A percentile compares a stretch with the other conserved stretches of the same genome.
Evolutionary conservation across 768 basidiomycete genomes (phyloP).

Genomic region (Tricholoma furcatifolium): DNA sequence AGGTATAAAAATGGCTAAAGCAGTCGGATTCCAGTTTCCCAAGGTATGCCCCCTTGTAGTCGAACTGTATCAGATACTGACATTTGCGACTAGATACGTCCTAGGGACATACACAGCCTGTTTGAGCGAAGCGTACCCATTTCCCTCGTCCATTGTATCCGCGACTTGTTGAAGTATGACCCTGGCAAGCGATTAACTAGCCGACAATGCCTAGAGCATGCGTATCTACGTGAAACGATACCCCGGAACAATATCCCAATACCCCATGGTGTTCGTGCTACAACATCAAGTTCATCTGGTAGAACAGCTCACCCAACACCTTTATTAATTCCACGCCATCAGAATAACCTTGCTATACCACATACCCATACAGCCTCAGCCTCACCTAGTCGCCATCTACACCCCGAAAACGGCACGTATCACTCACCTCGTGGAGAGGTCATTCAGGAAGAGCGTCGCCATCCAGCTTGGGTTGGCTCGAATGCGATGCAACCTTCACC

Average conservation of each 20-base stretch:
- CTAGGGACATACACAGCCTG: constrained; percentile 64
- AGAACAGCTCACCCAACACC: constrained; percentile 31
- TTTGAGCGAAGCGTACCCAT: constrained; percentile 80
- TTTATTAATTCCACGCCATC: constrained; percentile 28
- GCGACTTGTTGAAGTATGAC: constrained; percentile 89
- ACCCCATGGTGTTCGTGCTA: constrained; percentile 48
- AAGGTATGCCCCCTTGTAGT: constrained; percentile 57
- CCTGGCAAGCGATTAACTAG: constrained; percentile 86
- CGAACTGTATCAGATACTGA: constrained; percentile 8
- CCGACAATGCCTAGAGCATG: constrained; percentile 82
- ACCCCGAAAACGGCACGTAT: constrained; percentile 14
- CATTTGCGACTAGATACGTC: constrained; percentile 49
- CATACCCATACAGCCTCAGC: constrained; percentile 9
- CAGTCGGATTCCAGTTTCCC: constrained; percentile 84
- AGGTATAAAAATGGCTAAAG: constrained; percentile 85
- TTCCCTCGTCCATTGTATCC: constrained; percentile 87
- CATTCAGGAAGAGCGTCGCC: constrained; percentile 25
- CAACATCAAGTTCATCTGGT: constrained; percentile 35
- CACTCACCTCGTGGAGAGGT: constrained; percentile 26
- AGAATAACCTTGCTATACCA: constrained; percentile 13
- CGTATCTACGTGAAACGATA: constrained; percentile 82
- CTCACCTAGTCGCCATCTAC: constrained; percentile 39
- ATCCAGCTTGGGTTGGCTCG: constrained; percentile 19
- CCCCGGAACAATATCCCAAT: constrained; percentile 65
- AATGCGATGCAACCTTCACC: constrained; percentile 19